Conservation (phyloP, 1,284 basidiomycete genomes). For the Irpex sp. region DNA sequence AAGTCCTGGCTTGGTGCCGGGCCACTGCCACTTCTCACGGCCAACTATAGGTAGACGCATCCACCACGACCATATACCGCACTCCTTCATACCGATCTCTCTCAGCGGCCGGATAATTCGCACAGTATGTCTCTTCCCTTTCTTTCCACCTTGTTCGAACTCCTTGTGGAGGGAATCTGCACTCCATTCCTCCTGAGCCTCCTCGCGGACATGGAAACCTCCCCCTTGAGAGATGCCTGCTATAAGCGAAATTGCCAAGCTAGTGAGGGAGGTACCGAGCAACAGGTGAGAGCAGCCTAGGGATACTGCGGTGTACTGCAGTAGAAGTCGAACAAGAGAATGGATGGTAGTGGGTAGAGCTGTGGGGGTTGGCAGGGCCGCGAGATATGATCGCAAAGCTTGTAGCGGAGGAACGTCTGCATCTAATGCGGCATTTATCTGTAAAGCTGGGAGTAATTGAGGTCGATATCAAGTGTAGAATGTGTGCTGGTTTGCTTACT, state of each 20-base stretch:
- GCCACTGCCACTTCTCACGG: slow-evolving; percentile 40
- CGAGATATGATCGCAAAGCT: slow-evolving; percentile 57
- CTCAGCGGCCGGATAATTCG: slow-evolving; percentile 68
- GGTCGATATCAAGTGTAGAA: not conserved
- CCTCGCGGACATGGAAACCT: slow-evolving; percentile 73
- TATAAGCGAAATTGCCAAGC: slow-evolving; percentile 75
- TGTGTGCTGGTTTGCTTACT: slow-evolving; percentile 32
- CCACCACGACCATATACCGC: slow-evolving; percentile 76
- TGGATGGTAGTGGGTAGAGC: slow-evolving; percentile 63
- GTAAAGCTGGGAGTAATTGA: slow-evolving; percentile 19
- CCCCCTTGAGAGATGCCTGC: slow-evolving; percentile 77
- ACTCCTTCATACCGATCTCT: slow-evolving; percentile 82
- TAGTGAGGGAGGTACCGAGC: slow-evolving; percentile 80
- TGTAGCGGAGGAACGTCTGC: slow-evolving; percentile 36
- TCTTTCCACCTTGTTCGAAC: slow-evolving; percentile 2
- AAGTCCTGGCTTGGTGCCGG: slow-evolving; percentile 58
- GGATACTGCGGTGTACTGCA: slow-evolving; percentile 62
- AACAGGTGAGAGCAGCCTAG: slow-evolving; percentile 70
- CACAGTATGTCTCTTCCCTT: slow-evolving; percentile 29
- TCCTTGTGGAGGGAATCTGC: slow-evolving; percentile 16
- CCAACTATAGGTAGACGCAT: slow-evolving; percentile 51
- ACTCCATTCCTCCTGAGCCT: slow-evolving; percentile 66
- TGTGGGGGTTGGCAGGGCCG: slow-evolving; percentile 74
- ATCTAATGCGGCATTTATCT: not conserved
- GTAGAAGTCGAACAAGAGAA: slow-evolving; percentile 63